These are phyloP conservation scores for Amanita pseudoporphyria DNA, from an alignment of 768 basidiomycete genomes.

Conservation along the genomic window DNA sequence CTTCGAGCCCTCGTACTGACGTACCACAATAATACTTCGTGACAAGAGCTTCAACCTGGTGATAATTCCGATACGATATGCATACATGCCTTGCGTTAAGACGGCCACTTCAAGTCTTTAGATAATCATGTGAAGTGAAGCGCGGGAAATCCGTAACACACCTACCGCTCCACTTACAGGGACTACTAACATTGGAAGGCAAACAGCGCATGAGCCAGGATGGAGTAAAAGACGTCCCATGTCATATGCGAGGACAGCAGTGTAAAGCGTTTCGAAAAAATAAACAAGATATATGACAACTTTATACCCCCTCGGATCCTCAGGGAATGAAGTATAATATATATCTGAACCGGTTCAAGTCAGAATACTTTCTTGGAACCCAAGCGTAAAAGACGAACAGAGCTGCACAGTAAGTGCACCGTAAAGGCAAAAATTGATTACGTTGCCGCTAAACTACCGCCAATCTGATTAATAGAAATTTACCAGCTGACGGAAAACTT, in stretches of 20 bases:
- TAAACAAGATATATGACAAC: conserved; percentile 9
- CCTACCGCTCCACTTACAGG: not conserved
- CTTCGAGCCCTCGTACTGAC: not conserved
- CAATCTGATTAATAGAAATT: not conserved
- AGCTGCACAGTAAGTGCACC: conserved; percentile 5
- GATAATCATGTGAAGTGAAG: not conserved
- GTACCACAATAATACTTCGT: not conserved
- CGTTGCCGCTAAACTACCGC: not conserved
- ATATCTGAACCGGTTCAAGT: conserved; percentile 5
- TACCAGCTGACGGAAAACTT: not conserved
- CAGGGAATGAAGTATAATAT: conserved; percentile 12
- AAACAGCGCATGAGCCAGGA: not conserved
- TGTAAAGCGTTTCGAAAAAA: conserved; percentile 9
- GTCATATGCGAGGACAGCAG: not conserved
- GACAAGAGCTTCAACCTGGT: not conserved
- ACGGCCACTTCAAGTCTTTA: not conserved
- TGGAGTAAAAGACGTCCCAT: not conserved
- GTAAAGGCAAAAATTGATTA: not conserved
- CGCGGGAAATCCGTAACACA: not conserved
- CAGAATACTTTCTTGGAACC: not conserved
- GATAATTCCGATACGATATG: not conserved
- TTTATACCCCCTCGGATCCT: conserved; percentile 8
- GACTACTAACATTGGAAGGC: not conserved
- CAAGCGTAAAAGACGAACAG: conserved; percentile 1
- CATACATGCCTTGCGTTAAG: not conserved